Percentiles rank a stretch among this genome's conserved stretches.
phyloP scores from a whole-genome alignment of 2,329 filamentous ascomycete species.

The Fonsecaea pedrosoi region DNA sequence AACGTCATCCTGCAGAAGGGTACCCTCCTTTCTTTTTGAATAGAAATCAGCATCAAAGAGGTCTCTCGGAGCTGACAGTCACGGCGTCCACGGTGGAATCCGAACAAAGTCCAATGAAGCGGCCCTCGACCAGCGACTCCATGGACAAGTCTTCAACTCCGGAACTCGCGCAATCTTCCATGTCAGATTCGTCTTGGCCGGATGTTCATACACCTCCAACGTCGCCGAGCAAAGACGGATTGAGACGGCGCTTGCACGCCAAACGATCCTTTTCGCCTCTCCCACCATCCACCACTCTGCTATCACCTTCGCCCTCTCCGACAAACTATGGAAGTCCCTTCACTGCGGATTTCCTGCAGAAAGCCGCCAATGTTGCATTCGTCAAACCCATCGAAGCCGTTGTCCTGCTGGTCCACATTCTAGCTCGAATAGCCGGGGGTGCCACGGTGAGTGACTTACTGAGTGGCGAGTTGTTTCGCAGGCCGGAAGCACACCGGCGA shows the following conservation, averaged over 20 bases:
- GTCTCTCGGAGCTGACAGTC: slow-evolving; percentile 43
- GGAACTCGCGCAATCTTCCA: slow-evolving; percentile 52
- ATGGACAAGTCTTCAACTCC: slow-evolving; percentile 50
- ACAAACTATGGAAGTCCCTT: slow-evolving; percentile 50
- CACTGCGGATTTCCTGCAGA: slow-evolving; percentile 72
- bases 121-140: slow-evolving; percentile 29
- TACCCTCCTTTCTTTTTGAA: slow-evolving; percentile 27
- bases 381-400: slow-evolving; percentile 82
- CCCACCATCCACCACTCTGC: slow-evolving; percentile 70
- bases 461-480: slow-evolving; percentile 37
- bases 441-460: slow-evolving; percentile 45
- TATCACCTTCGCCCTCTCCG: slow-evolving; percentile 59
- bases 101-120: slow-evolving; percentile 16
- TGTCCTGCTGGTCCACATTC: slow-evolving; percentile 79
- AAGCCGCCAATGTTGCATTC: slow-evolving; percentile 77
- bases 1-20: slow-evolving; percentile 17
- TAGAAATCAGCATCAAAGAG: slow-evolving; percentile 40
- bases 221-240: slow-evolving; percentile 25
- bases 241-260: slow-evolving; percentile 33
- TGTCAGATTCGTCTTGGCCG: slow-evolving; percentile 48
- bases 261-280: slow-evolving; percentile 56
- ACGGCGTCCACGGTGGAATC: slow-evolving; percentile 37
- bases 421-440: slow-evolving; percentile 71
- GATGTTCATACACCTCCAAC: slow-evolving; percentile 50
- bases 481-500: slow-evolving; percentile 34